phyloP scores from a whole-genome alignment of 2,329 filamentous ascomycete species.

The Penicillium hordei region DNA sequence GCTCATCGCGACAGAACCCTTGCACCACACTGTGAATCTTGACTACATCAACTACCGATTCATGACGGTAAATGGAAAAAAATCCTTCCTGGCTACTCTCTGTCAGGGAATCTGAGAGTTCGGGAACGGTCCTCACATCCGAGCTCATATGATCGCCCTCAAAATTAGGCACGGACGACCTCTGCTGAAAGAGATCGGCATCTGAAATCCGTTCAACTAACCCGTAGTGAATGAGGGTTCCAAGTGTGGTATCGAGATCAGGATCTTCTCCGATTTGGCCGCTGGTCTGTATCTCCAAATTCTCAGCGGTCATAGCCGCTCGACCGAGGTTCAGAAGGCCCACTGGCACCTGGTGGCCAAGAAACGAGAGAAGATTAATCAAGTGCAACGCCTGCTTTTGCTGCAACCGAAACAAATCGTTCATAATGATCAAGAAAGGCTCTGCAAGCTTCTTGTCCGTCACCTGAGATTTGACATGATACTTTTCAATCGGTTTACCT shows the following conservation, averaged over 20 bases:
- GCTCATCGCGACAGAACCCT: conserved; percentile 48
- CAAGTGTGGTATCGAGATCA: conserved; percentile 49
- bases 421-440: conserved; percentile 50
- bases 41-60: conserved; percentile 44
- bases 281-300: conserved; percentile 41
- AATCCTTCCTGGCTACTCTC: conserved; percentile 39
- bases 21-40: conserved; percentile 52
- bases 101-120: conserved; percentile 35
- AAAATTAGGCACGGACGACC: conserved; percentile 7
- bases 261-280: conserved; percentile 34
- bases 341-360: conserved; percentile 64
- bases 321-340: conserved; percentile 62
- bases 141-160: conserved; percentile 22
- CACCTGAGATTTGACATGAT: conserved; percentile 56
- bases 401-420: conserved; percentile 43
- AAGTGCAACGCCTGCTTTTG: conserved; percentile 61
- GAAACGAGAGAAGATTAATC: conserved; percentile 64
- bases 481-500: conserved; percentile 61
- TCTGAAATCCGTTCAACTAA: conserved; percentile 45
- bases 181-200: conserved; percentile 28
- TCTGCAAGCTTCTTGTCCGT: conserved; percentile 56
- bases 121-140: conserved; percentile 27
- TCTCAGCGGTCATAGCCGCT: conserved; percentile 32
- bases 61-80: conserved; percentile 32
- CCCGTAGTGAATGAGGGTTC: conserved; percentile 47